Evolutionary conservation across 345 rosid species (phyloP), one percentile per base, ranked within the genome.

Genomic region (Bruguiera gymnorhiza): DNA sequence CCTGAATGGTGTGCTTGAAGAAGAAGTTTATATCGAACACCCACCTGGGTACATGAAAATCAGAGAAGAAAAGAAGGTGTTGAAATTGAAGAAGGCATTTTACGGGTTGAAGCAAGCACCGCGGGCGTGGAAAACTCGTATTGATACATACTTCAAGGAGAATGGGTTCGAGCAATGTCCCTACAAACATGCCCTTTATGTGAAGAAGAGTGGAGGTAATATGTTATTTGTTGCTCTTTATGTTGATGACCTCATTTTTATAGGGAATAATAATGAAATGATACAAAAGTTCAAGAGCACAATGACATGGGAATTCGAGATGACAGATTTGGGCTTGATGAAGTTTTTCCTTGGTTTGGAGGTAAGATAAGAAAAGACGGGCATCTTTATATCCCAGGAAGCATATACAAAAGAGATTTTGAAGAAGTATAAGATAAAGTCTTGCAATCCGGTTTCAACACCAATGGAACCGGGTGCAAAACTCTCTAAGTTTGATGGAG

Each of bases 171-270:
- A 26, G 27, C 27, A 26, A 26, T 65, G 26, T 9, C 23, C 24
- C 10, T 50, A 26, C 27, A 26, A 26, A 26, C 27, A 26, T 26
- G 27, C 27, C 27, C 27, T 26, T 26, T 26, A 26, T 26, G 1
- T 26, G 27, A 26, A 26, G 27, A 26, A 26, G 27, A 26, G 27
- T 26, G 27, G 27, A 26, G 27, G 27, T 26, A 26, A 26, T 3
- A 5, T 50, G 56, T 15, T 65, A 1, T 27, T 50, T 27, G 58
- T 50, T 15, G 61, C 48, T 21, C 24, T 53, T 4, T 67, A 67
- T 34, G 60, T 67, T 54, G 70, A 67, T 67, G 70, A 67, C 13
- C 51, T 67, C 20, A 53, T 67, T 8, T 67, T 67, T 55, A 53
- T 34, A 21, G 32, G 70, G 8, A 67, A 55, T 21, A 34, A 67